Percentiles rank a stretch among this genome's conserved stretches.
These are phyloP conservation scores for Neopestalotiopsis sp. DNA, from an alignment of 2,329 filamentous ascomycete species.

Conservation along the genomic window DNA sequence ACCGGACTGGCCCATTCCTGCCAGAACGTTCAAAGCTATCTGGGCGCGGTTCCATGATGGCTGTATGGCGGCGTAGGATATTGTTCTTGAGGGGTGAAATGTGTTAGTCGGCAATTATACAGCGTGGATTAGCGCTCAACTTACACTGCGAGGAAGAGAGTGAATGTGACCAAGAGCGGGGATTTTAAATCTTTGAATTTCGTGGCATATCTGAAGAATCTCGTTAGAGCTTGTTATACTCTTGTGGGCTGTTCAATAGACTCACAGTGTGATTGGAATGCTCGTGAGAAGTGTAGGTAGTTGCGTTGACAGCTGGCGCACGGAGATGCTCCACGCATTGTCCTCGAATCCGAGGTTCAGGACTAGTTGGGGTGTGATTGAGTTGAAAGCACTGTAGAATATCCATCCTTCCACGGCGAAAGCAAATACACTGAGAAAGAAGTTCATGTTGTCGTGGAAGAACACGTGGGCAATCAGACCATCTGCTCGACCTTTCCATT, in stretches of 20 bases:
- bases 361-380: constrained; percentile 53
- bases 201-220: constrained; percentile 46
- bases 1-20: constrained; percentile 54
- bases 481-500: constrained; percentile 60
- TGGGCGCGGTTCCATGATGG: constrained; percentile 51
- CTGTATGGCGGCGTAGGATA: constrained; percentile 51
- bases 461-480: constrained; percentile 62
- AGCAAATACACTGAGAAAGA: constrained; percentile 59
- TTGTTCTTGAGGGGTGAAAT: constrained; percentile 35
- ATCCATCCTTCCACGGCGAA: constrained; percentile 66
- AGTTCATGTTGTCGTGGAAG: constrained; percentile 59
- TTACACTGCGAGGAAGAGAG: constrained; percentile 52
- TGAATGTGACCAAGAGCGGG: constrained; percentile 52
- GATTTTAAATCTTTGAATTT: constrained; percentile 53
- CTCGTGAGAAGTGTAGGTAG: constrained; percentile 46
- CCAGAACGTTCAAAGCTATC: constrained; percentile 52
- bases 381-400: constrained; percentile 60
- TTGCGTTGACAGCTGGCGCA: constrained; percentile 52
- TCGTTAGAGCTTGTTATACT: not conserved
- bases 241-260: not conserved
- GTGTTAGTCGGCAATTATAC: not conserved
- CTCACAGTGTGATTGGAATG: constrained; percentile 44
- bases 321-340: constrained; percentile 51
- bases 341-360: constrained; percentile 55
- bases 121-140: constrained; percentile 24